phyloP scores from a whole-genome alignment of 345 rosid genomes.

The Camelina hispida region DNA sequence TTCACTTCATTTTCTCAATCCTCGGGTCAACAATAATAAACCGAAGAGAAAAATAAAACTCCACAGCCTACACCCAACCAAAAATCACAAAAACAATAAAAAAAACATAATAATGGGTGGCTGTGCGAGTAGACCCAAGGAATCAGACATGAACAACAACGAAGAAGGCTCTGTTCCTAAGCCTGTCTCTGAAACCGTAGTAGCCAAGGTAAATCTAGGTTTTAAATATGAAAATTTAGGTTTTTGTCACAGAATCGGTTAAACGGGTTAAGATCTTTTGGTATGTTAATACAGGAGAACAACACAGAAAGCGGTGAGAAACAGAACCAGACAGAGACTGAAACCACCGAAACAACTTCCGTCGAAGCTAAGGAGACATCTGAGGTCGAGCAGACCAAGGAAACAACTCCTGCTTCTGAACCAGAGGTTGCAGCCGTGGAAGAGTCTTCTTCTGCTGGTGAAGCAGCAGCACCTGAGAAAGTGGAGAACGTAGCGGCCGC shows the following conservation, averaged over 20 bases:
- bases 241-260: neutral
- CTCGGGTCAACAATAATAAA: slow-evolving; percentile 34
- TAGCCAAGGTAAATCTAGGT: slow-evolving; percentile 29
- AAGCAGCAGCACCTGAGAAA: slow-evolving; percentile 21
- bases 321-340: slow-evolving; percentile 31
- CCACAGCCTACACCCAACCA: slow-evolving; percentile 45
- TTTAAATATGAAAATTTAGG: no score
- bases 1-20: slow-evolving; percentile 38
- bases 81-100: slow-evolving; percentile 21
- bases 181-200: slow-evolving; percentile 37
- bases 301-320: slow-evolving; percentile 41
- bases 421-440: slow-evolving; percentile 39
- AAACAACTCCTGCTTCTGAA: slow-evolving; percentile 26
- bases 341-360: slow-evolving; percentile 38
- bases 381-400: slow-evolving; percentile 37
- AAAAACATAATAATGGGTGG: slow-evolving; percentile 53
- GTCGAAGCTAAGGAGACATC: slow-evolving; percentile 34
- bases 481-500: slow-evolving; percentile 23
- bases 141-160: slow-evolving; percentile 45
- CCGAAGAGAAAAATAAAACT: slow-evolving; percentile 32
- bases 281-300: slow-evolving; percentile 34
- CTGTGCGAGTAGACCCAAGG: slow-evolving; percentile 61
- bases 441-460: slow-evolving; percentile 34
- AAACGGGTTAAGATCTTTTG: slow-evolving; percentile 11
- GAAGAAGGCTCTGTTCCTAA: slow-evolving; percentile 42